A percentile compares a stretch with the other conserved stretches of the same genome.
Evolutionary conservation across 768 basidiomycete genomes (phyloP).

Genomic region (Russula sp.): DNA sequence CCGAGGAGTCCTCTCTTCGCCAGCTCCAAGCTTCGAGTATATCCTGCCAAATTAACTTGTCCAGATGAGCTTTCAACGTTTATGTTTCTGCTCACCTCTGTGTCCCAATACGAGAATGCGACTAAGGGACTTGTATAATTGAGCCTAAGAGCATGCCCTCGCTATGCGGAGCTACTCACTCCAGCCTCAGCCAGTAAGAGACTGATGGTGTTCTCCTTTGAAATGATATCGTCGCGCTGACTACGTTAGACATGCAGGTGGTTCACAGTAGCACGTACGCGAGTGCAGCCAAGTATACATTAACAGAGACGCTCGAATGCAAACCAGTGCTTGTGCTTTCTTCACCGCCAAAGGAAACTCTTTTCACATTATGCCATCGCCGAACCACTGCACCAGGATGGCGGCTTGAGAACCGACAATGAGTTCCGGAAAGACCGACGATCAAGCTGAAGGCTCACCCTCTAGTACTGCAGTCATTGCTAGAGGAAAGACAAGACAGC

Average conservation of each 20-base stretch:
- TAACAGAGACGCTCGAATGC: constrained; percentile 38
- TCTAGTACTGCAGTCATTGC: constrained; percentile 45
- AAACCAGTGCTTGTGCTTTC: constrained; percentile 39
- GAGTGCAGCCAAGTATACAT: constrained; percentile 23
- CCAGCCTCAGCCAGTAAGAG: constrained; percentile 52
- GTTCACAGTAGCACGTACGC: constrained; percentile 16
- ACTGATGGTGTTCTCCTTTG: constrained; percentile 29
- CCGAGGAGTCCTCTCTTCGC: constrained; percentile 5
- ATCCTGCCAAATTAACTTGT: constrained; percentile 36
- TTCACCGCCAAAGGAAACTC: constrained; percentile 44
- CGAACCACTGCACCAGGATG: constrained; percentile 45
- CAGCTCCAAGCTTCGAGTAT: constrained; percentile 36
- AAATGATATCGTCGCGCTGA: background rate
- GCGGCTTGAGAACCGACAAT: constrained; percentile 37
- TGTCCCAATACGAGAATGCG: constrained; percentile 47
- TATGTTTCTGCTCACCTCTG: constrained; percentile 40
- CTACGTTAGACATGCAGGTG: background rate
- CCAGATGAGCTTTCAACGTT: background rate
- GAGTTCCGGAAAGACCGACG: constrained; percentile 6
- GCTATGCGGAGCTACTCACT: constrained; percentile 37
- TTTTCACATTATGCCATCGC: constrained; percentile 39
- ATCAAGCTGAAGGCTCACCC: constrained; percentile 36
- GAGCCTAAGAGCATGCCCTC: constrained; percentile 15
- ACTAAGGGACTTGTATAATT: constrained; percentile 48
- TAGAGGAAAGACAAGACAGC: constrained; percentile 45